These are phyloP conservation scores for Cornus kousa DNA, from an alignment of 148 eudicot genomes.

Conservation along the genomic window DNA sequence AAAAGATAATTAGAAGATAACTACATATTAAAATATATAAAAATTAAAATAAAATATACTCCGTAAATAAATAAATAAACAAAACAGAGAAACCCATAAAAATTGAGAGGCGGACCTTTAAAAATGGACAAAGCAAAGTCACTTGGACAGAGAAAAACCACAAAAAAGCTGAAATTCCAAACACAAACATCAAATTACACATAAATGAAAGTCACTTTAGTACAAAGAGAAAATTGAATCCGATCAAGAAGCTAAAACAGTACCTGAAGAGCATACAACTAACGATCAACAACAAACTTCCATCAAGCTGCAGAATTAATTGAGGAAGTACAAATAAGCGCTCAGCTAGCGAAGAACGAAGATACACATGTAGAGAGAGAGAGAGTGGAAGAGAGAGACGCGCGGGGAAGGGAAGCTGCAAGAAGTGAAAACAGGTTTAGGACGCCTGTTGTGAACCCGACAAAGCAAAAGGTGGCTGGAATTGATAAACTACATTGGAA, in stretches of 20 bases:
- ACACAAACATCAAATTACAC: neutral
- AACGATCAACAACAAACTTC: neutral
- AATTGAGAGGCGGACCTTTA: neutral
- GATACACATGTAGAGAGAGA: neutral
- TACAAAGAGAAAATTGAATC: neutral
- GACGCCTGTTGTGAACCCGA: conserved; percentile 32
- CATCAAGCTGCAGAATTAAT: neutral
- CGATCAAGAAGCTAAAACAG: neutral
- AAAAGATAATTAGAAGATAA: neutral
- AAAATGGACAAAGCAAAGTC: neutral
- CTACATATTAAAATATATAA: too few species aligned
- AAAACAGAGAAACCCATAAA: neutral
- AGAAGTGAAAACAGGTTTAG: conserved; percentile 1
- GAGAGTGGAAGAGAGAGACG: conserved; percentile 4
- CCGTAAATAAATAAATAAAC: too few species aligned
- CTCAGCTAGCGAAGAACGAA: neutral
- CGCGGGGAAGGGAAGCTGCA: conserved; percentile 7
- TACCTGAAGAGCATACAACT: neutral
- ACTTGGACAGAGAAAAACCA: neutral
- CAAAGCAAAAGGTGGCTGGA: conserved; percentile 42
- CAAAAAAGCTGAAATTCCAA: neutral
- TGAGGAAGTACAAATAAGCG: neutral
- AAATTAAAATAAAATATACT: too few species aligned
- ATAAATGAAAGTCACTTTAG: neutral
- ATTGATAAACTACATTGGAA: conserved; percentile 21